Conservation (phyloP, 1,284 basidiomycete species). For the Ceratorhiza oryzae-sativae region DNA sequence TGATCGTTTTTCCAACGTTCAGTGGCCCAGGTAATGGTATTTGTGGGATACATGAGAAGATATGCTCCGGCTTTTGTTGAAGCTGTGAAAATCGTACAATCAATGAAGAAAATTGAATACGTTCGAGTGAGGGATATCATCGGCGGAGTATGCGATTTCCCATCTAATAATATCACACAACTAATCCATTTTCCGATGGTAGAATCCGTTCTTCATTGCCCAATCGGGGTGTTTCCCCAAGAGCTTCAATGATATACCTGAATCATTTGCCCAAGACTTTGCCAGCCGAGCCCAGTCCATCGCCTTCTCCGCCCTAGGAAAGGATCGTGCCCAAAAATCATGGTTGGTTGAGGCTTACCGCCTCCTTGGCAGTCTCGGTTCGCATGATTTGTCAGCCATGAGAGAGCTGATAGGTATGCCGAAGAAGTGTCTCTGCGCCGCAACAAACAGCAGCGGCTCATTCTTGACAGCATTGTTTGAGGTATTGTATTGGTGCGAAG, state of each 20-base stretch:
- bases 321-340: constrained; percentile 38
- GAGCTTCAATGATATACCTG: constrained; percentile 49
- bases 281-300: constrained; percentile 17
- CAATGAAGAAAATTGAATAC: constrained; percentile 49
- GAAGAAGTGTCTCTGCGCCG: constrained; percentile 39
- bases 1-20: background rate
- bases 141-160: constrained; percentile 49
- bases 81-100: constrained; percentile 50
- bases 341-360: constrained; percentile 45
- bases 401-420: constrained; percentile 52
- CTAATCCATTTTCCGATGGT: background rate
- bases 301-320: constrained; percentile 40
- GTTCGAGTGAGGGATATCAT: constrained; percentile 54
- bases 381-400: constrained; percentile 50
- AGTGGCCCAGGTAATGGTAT: constrained; percentile 44
- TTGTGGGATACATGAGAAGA: constrained; percentile 54
- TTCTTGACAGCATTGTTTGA: constrained; percentile 49
- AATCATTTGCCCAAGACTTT: constrained; percentile 43
- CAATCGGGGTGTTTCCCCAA: constrained; percentile 50
- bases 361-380: constrained; percentile 46
- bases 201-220: constrained; percentile 52
- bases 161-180: background rate
- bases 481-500: no score
- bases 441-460: background rate
- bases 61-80: constrained; percentile 51